phyloP scores from a whole-genome alignment of 2,329 filamentous ascomycete genomes.

The Taxawa tesnikishii region DNA sequence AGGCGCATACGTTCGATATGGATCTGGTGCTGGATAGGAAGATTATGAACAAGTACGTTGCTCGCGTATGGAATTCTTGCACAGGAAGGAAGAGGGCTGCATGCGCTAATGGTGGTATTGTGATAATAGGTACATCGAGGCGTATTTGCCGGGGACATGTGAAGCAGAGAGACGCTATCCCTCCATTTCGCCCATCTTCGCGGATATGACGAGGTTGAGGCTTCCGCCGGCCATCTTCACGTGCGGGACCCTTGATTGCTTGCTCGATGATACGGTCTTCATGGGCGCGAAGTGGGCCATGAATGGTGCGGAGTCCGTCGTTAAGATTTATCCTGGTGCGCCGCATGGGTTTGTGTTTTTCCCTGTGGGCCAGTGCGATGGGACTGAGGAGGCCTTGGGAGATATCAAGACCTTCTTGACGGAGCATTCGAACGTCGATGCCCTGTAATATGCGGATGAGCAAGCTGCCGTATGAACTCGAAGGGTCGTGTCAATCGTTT shows the following conservation, averaged over 20 bases:
- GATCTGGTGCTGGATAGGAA: constrained; percentile 33
- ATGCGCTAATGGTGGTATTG: neutral
- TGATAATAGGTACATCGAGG: constrained; percentile 27
- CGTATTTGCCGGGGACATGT: constrained; percentile 31
- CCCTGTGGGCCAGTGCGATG: constrained; percentile 21
- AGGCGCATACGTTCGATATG: constrained; percentile 26
- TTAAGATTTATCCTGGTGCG: constrained; percentile 42
- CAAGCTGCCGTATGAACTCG: neutral
- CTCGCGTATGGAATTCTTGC: too few relatives aligned
- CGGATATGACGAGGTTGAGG: constrained; percentile 24
- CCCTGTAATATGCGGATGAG: neutral
- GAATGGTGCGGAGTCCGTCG: constrained; percentile 35
- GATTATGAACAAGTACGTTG: constrained; percentile 25
- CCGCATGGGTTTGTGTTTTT: constrained; percentile 41
- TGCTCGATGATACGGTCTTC: constrained; percentile 40
- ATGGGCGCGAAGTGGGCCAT: constrained; percentile 45
- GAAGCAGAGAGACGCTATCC: constrained; percentile 30
- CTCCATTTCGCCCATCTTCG: constrained; percentile 38
- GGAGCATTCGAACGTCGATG: constrained; percentile 4
- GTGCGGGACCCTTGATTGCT: constrained; percentile 41
- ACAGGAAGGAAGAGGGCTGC: too few relatives aligned
- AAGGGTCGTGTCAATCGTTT: too few relatives aligned
- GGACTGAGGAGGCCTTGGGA: constrained; percentile 24
- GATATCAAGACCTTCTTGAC: constrained; percentile 28
- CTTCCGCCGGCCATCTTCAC: constrained; percentile 43